phyloP scores from a whole-genome alignment of 768 basidiomycete genomes.

The Pisolithus tinctorius region DNA sequence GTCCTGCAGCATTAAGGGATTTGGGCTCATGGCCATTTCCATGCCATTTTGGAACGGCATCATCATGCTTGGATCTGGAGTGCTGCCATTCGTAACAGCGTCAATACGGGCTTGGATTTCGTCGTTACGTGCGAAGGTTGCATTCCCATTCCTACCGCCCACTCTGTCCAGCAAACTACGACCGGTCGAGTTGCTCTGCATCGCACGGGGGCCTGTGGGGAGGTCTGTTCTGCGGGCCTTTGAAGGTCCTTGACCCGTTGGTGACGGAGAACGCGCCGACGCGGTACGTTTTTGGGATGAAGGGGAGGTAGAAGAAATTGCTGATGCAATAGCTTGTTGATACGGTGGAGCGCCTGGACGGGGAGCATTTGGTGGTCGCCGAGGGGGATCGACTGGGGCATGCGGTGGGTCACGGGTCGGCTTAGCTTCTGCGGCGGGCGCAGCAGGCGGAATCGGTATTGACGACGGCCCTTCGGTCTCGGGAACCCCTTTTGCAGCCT shows the following conservation, averaged over 20 bases:
- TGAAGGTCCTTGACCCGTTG: conserved; percentile 56
- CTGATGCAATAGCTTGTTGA: conserved; percentile 69
- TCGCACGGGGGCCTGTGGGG: conserved; percentile 82
- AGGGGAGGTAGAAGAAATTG: conserved; percentile 42
- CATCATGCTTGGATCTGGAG: conserved; percentile 34
- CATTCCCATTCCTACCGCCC: conserved; percentile 44
- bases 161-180: conserved; percentile 79
- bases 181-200: conserved; percentile 38
- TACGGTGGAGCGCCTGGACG: conserved; percentile 48
- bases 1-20: conserved; percentile 73
- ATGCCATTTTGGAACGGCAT: conserved; percentile 40
- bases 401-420: conserved; percentile 28
- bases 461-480: conserved; percentile 39
- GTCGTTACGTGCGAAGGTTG: conserved; percentile 39
- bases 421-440: conserved; percentile 19
- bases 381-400: conserved; percentile 33
- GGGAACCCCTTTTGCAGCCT: conserved; percentile 64
- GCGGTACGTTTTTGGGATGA: conserved; percentile 58
- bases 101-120: conserved; percentile 78
- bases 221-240: conserved; percentile 71
- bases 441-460: conserved; percentile 22
- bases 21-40: conserved; percentile 42
- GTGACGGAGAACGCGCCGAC: conserved; percentile 58
- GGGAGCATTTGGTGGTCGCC: conserved; percentile 36
- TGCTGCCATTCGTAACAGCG: conserved; percentile 56